These are phyloP conservation scores for Chiua virens DNA, from an alignment of 768 basidiomycete species.

Conservation along the genomic window DNA sequence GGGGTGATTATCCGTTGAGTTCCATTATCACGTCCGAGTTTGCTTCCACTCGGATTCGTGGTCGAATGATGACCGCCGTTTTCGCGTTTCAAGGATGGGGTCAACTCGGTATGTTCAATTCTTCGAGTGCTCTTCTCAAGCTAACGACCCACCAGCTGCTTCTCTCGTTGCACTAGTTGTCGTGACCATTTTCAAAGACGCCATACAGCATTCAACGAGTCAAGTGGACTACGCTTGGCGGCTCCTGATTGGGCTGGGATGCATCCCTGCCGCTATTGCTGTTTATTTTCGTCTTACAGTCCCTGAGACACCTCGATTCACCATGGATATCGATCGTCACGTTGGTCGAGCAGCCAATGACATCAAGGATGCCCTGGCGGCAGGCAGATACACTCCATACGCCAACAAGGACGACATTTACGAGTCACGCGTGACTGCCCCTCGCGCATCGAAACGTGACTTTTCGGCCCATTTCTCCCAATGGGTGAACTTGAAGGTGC, in stretches of 20 bases:
- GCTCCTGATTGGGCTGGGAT: slow-evolving; percentile 81
- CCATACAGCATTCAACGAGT: slow-evolving; percentile 41
- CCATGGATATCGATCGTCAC: slow-evolving; percentile 44
- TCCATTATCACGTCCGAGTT: slow-evolving; percentile 90
- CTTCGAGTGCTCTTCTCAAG: no score
- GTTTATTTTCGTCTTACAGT: no score
- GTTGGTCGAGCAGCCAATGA: slow-evolving; percentile 69
- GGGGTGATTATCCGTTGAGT: slow-evolving; percentile 82
- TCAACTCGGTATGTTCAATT: no score
- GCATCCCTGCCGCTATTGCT: no score
- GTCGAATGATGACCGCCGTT: no score
- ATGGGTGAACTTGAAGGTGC: slow-evolving; percentile 73
- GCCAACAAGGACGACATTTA: slow-evolving; percentile 46
- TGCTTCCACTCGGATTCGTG: no score
- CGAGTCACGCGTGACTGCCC: no score
- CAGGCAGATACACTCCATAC: slow-evolving; percentile 43
- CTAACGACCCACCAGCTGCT: slow-evolving; percentile 50
- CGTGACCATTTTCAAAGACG: slow-evolving; percentile 60
- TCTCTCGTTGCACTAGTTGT: slow-evolving; percentile 63
- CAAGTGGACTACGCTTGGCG: slow-evolving; percentile 81
- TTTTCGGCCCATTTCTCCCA: slow-evolving; percentile 65
- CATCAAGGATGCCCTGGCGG: slow-evolving; percentile 63
- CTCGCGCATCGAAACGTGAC: no score
- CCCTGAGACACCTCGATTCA: slow-evolving; percentile 77
- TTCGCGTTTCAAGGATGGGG: no score